Base-by-base conservation (phyloP, 768 basidiomycete species). In the Dentipellis fragilis region DNA sequence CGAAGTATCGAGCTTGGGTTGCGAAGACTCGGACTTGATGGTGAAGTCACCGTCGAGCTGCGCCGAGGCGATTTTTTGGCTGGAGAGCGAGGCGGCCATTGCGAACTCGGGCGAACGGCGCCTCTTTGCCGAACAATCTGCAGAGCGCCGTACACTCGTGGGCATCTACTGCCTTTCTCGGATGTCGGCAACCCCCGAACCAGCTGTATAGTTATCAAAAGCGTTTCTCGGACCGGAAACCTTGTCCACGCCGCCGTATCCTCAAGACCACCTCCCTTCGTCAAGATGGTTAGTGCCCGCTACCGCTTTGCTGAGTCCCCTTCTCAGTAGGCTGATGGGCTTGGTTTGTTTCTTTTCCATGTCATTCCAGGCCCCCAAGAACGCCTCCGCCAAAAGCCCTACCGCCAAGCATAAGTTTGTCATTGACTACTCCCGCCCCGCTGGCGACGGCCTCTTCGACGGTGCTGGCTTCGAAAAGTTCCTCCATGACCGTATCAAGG, bases 401-500 rank as follows among this genome's bases (percentile, higher is more conserved):
- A 66, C 78, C 58, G 68, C 78, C 48, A 86, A 86, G 73, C 80
- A 84, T 72, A 90, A 88, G 73, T 93, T 89, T 70, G 71, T 81
- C 69, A 79, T 93, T 68, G 90, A 93, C 78, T 92, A 84, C 77
- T 87, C 89, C 51, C 84, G 83, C 61, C 89, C 89, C 58, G 89
- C 89, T 42, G 70, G 73, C 58, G 81, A 83, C 64, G 74, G 73
- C 48, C 75, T 80, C 65, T 81, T 80, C 59, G 81, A 84, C 63
- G 78, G 79, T 49, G 81, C 79, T 59, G 79, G 77, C 57, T 85
- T 79, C 70, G 84, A 85, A 72, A 97, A 96, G 71, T 96, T 84
- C 77, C 79, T 95, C 52, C 89, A 93, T 66, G 93, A 94, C 73
- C 87, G 88, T 64, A 89, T 92, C 67, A 94, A 95, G 78, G 85